Conservation (phyloP, 768 basidiomycete species). For the Tricholoma saponaceum region DNA sequence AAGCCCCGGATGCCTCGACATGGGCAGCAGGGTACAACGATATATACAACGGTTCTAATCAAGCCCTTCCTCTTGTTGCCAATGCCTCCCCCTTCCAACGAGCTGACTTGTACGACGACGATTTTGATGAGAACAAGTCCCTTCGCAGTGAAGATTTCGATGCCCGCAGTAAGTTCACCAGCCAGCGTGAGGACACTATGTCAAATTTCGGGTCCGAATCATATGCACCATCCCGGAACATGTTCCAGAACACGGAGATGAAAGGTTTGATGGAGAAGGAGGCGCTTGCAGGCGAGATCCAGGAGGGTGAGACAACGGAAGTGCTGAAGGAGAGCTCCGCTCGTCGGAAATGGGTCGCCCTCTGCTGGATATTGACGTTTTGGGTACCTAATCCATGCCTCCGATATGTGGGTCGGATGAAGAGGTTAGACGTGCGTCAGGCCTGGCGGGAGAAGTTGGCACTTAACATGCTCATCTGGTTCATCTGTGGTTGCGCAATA, state of each 20-base stretch:
- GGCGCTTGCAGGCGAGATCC: constrained; percentile 75
- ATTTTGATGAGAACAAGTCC: constrained; percentile 74
- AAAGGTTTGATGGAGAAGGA: constrained; percentile 77
- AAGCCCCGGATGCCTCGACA: constrained; percentile 31
- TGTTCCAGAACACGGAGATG: constrained; percentile 87
- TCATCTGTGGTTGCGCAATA: constrained; percentile 80
- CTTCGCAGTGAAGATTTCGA: constrained; percentile 78
- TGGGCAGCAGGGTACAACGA: constrained; percentile 45
- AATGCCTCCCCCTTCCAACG: constrained; percentile 83
- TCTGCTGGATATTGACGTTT: constrained; percentile 89
- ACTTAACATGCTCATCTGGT: constrained; percentile 94
- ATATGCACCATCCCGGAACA: constrained; percentile 91
- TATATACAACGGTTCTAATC: constrained; percentile 56
- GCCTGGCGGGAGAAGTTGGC: constrained; percentile 98
- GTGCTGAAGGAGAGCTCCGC: constrained; percentile 79
- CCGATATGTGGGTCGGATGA: constrained; percentile 81
- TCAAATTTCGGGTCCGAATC: constrained; percentile 89
- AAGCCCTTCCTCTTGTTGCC: constrained; percentile 78
- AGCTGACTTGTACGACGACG: constrained; percentile 70
- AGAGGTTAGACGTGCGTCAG: constrained; percentile 87
- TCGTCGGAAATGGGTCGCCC: constrained; percentile 79
- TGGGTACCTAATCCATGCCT: constrained; percentile 81
- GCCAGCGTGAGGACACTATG: constrained; percentile 69
- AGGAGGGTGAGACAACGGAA: constrained; percentile 87
- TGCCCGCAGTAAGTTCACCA: constrained; percentile 71